Base-by-base conservation (phyloP, 2,329 filamentous ascomycete species). In the Diaporthe sp. region DNA sequence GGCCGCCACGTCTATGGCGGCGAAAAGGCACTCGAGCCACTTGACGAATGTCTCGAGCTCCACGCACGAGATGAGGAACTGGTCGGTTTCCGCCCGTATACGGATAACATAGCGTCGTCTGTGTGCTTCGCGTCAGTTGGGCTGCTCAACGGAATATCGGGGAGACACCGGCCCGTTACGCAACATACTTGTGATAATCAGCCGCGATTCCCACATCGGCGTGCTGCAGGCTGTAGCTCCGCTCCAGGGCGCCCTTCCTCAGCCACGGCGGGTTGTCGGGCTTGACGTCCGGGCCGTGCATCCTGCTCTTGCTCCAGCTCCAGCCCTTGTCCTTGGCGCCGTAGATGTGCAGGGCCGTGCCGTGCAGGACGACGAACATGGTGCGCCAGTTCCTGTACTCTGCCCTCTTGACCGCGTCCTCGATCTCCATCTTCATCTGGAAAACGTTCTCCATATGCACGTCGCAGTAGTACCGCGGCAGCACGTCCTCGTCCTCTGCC, bases 131-230 rank as follows among this genome's bases (percentile, higher is more conserved):
- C 47, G 70, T 72, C 19, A 72, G 45, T 50, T 15, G 19, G 25
- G 35, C 28, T 35, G 25, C 15, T 28, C 69, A 10, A 40, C 7
- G 7, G 38, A 6, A 12, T 10, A 33, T 30, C 13, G 19, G 15
- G 13, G 28, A n/a, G 6, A 22, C 15, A 35, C 22, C 12, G n/a
- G 25, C 52, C 58, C 22, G 25, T 22, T 19, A 6, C 9, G n/a
- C 30, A 71, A 86, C 89, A 78, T 82, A 92, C 88, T 94, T 94
- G 78, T 89, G 87, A 80, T 94, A 93, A 82, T 95, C 93, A 22
- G 91, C 89, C 13, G 94, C 93, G 76, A 95, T 89, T 15, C 93
- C 93, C 30, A 93, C 90, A 82, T 95, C 93, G 30, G 93, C 93
- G 80, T 95, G 92, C 77, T 94, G 89, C 64, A 95, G 86, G 70